phyloP scores from a whole-genome alignment of 305 asterid species.

The Solanum aculeatissimum region DNA sequence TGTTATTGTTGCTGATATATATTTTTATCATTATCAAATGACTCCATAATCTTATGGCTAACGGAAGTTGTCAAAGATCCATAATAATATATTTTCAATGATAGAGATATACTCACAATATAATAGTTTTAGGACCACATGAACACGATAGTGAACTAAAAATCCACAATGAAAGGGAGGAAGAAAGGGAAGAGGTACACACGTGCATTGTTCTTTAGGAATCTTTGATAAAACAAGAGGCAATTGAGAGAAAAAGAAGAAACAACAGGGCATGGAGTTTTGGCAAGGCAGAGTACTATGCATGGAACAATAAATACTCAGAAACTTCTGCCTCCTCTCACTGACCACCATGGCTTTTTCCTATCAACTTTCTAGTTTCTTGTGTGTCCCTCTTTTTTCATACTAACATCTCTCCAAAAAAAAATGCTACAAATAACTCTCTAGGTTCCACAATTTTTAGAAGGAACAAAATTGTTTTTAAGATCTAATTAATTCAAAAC shows the following conservation, averaged over 20 bases:
- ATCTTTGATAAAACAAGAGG: neutral
- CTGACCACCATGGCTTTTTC: neutral
- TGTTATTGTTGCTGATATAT: too few species aligned
- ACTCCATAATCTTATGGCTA: neutral
- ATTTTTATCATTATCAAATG: neutral
- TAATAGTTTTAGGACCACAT: neutral
- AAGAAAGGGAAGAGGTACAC: neutral
- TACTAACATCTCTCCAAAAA: neutral
- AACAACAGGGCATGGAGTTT: neutral
- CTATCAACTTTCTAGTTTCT: neutral
- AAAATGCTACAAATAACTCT: neutral
- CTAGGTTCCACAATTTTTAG: neutral
- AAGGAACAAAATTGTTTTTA: neutral
- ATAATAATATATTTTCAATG: neutral
- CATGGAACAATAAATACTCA: neutral
- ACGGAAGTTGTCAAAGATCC: neutral
- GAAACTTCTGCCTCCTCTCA: neutral
- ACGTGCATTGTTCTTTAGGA: conserved; percentile 2
- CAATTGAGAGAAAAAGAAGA: neutral
- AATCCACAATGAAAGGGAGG: neutral
- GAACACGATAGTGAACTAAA: neutral
- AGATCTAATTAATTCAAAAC: neutral
- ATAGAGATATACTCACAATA: neutral
- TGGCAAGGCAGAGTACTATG: neutral
- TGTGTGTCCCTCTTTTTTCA: neutral